Base-by-base conservation (phyloP, 2,329 filamentous ascomycete genomes). In the Trichoderma sp. region DNA sequence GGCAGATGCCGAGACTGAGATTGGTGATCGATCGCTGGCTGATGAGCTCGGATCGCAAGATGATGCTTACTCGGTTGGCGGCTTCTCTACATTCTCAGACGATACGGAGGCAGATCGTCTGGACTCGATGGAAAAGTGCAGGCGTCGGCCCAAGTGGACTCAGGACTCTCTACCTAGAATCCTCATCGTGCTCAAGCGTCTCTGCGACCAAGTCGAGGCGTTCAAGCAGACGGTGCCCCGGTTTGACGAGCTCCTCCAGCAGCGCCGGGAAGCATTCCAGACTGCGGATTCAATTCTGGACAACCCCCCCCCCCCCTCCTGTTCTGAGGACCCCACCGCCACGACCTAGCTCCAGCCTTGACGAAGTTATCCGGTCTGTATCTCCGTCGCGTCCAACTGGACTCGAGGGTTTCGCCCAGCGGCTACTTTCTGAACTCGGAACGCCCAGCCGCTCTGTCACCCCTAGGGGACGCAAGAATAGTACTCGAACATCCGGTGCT, bases 231-330 rank as follows among this genome's bases (percentile, higher is more conserved):
- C 88, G 6, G 86, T 95, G 7, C 89, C 91, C 0, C 88, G 92
- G 47, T 95, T 94, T 77, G 90, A 93, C 66, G 89, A 92, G 47
- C 84, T 94, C 3, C 83, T 94, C 4, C 90, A 86, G 81, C 90
- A 87, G 80, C 89, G 86, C 14, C 88, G 89, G 6, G 87, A 90
- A 73, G 89, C 88, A 0, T 92, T 91, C 76, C 87, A 89, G 75
- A 88, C 87, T 3, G 88, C 89, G 3, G 87, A 89, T 74, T 77
- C 83, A 7, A 84, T 86, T 32, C 78, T 83, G 56, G 77, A 79
- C 65, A 83, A 81, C 56, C 81, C 76, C 43, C 67, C 67, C 67
- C 0, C 81, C 73, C 4, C 76, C 78, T 1, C 76, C 78, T 1
- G 73, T 74, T 3, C 75, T 76, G 34, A 75, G 77, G 14, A 79